Evolutionary conservation across 257 asterid species (phyloP).

Genomic region (Capsicum pubescens): DNA sequence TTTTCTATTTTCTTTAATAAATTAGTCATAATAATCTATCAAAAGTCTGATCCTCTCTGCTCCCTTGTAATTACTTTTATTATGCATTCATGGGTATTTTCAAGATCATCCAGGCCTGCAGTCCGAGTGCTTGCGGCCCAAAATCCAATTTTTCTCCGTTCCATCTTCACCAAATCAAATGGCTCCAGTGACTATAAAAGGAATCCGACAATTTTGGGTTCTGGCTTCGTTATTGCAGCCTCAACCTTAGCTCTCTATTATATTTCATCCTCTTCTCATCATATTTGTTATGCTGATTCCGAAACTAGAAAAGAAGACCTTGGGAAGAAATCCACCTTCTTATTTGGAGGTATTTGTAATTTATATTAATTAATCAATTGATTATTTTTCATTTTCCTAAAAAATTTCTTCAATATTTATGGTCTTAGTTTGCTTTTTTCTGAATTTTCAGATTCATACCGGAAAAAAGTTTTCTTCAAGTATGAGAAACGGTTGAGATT

Average conservation of each 20-base stretch:
- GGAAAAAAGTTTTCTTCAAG: constrained; percentile 92
- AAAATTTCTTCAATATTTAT: neutral
- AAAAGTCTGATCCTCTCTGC: neutral
- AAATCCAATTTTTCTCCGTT: constrained; percentile 33
- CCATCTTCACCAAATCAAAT: constrained; percentile 40
- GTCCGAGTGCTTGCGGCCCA: constrained; percentile 43
- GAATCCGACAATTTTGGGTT: constrained; percentile 41
- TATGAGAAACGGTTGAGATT: constrained; percentile 88
- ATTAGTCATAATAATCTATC: neutral
- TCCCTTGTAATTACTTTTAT: constrained; percentile 23
- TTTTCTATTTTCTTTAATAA: neutral
- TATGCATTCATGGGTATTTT: constrained; percentile 65
- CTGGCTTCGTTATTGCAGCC: constrained; percentile 49
- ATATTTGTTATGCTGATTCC: constrained; percentile 67
- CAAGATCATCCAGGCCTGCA: constrained; percentile 47
- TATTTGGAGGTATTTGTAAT: constrained; percentile 59
- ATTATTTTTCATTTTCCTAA: neutral
- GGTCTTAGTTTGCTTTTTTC: neutral
- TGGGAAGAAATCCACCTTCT: constrained; percentile 48
- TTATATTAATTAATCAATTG: neutral
- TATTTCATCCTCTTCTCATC: constrained; percentile 37
- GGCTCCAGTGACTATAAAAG: constrained; percentile 33
- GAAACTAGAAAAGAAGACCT: constrained; percentile 45
- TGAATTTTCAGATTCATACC: constrained; percentile 63
- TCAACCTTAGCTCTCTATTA: constrained; percentile 55